Base-by-base conservation (phyloP, 352 stramenopile species). In the Globisporangium iwayamae region DNA sequence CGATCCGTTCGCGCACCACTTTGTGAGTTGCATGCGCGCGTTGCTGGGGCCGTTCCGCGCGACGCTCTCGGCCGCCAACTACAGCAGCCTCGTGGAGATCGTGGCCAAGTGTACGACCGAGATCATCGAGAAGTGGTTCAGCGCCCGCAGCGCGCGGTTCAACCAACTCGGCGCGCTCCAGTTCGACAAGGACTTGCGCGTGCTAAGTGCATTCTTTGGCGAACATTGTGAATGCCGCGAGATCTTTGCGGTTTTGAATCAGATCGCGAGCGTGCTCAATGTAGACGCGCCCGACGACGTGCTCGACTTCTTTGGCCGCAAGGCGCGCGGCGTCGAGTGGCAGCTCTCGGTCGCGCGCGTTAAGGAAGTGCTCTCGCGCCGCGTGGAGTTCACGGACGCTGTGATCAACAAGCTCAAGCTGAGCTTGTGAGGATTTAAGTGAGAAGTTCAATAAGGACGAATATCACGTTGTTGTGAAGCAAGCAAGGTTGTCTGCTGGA, bases 181-280 rank as follows among this genome's bases (percentile, higher is more conserved):
- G 56, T 89, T 94, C 20, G 87, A 96, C 67, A 96, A 96, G 64
- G 87, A 96, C 62, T 36, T 96, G 56, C 85, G 87, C 53, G 74
- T 92, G 46, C 65, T 96, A 11, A 80, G 57, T 25, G 78, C 66
- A 11, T 90, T 90, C 70, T 89, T 96, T 56, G 69, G 74, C 45
- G 73, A 80, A 30, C 64, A 60, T 7, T 76, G 81, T 64, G 72
- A 91, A 58, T 73, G 80, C 45, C 81, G 81, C 56, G 71, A 81
- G 39, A 64, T 68, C 8, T 93, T 96, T 53, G 81, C 79, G 0
- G 53, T 57, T 52, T 71, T 96, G 41, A 78, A 72, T 34, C 87
- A 96, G 68, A 83, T 83, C 38, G 76, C 81, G 16, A 76, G 75
- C 41, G 84, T 96, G 45, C 74, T 96, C 8, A 88, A 76, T 51